These are phyloP conservation scores for Exsudoporus floridanus DNA, from an alignment of 1,284 basidiomycete genomes.

Conservation along the genomic window DNA sequence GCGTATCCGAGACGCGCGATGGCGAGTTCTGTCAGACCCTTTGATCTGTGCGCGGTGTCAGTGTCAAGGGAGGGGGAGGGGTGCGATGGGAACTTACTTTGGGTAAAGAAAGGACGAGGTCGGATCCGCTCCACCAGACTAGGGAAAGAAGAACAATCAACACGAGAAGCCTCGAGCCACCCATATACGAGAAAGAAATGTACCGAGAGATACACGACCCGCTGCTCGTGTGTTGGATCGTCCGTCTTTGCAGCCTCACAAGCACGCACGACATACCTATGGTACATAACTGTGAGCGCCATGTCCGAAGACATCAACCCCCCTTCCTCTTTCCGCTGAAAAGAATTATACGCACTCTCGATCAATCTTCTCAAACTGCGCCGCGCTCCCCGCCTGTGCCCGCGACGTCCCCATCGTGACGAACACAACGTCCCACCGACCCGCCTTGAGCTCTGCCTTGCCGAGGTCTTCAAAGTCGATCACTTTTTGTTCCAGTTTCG, in stretches of 20 bases:
- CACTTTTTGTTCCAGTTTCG: slow-evolving; percentile 57
- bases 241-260: slow-evolving; percentile 60
- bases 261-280: slow-evolving; percentile 69
- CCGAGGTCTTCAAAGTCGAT: slow-evolving; percentile 68
- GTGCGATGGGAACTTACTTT: slow-evolving; percentile 34
- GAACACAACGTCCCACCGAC: slow-evolving; percentile 67
- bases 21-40: slow-evolving; percentile 71
- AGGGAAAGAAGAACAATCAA: background rate
- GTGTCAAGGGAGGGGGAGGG: background rate
- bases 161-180: no score
- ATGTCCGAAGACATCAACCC: rapidly evolving
- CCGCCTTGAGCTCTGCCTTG: slow-evolving; percentile 48
- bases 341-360: slow-evolving; percentile 51
- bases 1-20: slow-evolving; percentile 64
- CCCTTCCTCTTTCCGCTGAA: background rate
- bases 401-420: slow-evolving; percentile 63
- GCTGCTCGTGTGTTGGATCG: slow-evolving; percentile 46
- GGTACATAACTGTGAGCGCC: background rate
- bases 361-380: slow-evolving; percentile 73
- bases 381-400: slow-evolving; percentile 59
- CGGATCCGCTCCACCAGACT: slow-evolving; percentile 51
- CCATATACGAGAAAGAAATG: slow-evolving; percentile 13
- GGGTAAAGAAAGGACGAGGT: slow-evolving; percentile 52
- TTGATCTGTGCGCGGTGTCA: slow-evolving; percentile 45
- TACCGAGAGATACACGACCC: slow-evolving; percentile 71